Conservation (phyloP, 2,329 filamentous ascomycete species). For the Xylariomycetidae sp. region DNA sequence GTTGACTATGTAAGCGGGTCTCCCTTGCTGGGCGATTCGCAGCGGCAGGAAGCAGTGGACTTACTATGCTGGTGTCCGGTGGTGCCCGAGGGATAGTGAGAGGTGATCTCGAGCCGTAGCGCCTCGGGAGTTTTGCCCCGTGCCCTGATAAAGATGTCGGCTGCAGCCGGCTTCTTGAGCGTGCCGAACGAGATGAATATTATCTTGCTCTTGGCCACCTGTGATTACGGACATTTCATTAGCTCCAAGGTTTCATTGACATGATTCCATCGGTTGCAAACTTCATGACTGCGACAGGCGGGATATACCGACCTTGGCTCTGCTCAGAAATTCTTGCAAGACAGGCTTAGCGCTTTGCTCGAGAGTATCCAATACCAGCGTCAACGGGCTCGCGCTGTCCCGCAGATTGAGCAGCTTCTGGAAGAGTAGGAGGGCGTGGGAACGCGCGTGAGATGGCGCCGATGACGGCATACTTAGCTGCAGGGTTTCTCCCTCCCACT, state of each 20-base stretch:
- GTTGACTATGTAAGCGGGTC: too few relatives aligned
- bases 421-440: conserved; percentile 78
- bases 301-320: conserved; percentile 67
- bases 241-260: background rate
- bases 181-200: conserved; percentile 78
- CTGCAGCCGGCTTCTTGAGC: conserved; percentile 56
- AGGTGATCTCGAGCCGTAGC: conserved; percentile 56
- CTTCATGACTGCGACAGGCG: too few relatives aligned
- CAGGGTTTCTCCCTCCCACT: too few relatives aligned
- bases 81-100: conserved; percentile 41
- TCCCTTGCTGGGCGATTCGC: conserved; percentile 12
- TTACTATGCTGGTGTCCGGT: conserved; percentile 38
- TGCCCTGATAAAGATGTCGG: conserved; percentile 64
- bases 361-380: conserved; percentile 76
- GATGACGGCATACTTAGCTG: conserved; percentile 56
- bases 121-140: conserved; percentile 52
- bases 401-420: conserved; percentile 76
- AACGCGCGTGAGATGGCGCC: conserved; percentile 64
- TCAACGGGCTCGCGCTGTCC: conserved; percentile 80
- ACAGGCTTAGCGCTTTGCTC: conserved; percentile 74
- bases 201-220: conserved; percentile 63
- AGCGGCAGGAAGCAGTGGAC: conserved; percentile 14
- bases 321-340: conserved; percentile 66
- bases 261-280: background rate
- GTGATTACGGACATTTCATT: conserved; percentile 1